phyloP scores from a whole-genome alignment of 2,329 filamentous ascomycete genomes.

The Pseudomassariella vexata region DNA sequence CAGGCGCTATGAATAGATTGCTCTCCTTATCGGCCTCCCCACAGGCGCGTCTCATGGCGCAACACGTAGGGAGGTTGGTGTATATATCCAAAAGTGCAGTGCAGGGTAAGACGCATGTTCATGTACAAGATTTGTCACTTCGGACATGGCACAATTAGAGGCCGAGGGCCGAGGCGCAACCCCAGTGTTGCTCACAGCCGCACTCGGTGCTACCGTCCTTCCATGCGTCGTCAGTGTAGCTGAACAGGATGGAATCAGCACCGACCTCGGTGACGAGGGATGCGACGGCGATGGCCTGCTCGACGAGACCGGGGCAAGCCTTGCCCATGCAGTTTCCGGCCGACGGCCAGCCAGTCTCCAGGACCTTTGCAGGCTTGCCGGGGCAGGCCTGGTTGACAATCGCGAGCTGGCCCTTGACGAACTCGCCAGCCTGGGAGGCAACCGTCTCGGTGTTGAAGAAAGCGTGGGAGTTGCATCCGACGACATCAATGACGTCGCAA shows the following conservation, averaged over 20 bases:
- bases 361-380: slow-evolving; percentile 68
- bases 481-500: slow-evolving; percentile 70
- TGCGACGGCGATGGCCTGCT: slow-evolving; percentile 69
- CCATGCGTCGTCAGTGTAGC: slow-evolving; percentile 73
- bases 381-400: slow-evolving; percentile 65
- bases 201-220: slow-evolving; percentile 61
- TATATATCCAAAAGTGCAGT: no score
- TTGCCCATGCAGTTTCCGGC: slow-evolving; percentile 63
- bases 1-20: not conserved
- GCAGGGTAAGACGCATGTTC: no score
- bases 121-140: slow-evolving; percentile 9
- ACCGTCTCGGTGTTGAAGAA: slow-evolving; percentile 77
- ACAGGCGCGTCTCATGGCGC: no score
- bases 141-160: slow-evolving; percentile 2
- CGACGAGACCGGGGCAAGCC: slow-evolving; percentile 58
- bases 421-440: slow-evolving; percentile 64
- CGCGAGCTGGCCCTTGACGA: slow-evolving; percentile 68
- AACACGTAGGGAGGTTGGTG: no score
- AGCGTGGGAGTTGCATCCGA: slow-evolving; percentile 83
- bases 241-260: slow-evolving; percentile 73
- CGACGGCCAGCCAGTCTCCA: slow-evolving; percentile 89
- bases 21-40: slow-evolving; percentile 1
- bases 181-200: slow-evolving; percentile 76
- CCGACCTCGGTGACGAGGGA: slow-evolving; percentile 64
- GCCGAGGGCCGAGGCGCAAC: slow-evolving; percentile 50